phyloP scores from a whole-genome alignment of 1,284 basidiomycete genomes.

The Serendipita sp. region DNA sequence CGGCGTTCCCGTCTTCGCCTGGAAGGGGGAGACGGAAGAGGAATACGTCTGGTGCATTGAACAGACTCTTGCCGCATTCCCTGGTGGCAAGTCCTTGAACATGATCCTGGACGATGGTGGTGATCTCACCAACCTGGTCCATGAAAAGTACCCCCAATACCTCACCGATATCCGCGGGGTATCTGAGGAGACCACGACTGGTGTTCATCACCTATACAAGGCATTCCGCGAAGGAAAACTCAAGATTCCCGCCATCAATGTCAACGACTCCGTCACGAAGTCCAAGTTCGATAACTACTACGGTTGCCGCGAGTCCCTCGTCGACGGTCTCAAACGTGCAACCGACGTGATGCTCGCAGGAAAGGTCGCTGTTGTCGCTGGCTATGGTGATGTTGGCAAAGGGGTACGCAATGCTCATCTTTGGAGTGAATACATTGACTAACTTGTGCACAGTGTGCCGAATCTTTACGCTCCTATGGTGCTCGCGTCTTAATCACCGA shows the following conservation, averaged over 20 bases:
- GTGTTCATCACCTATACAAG: conserved; percentile 99
- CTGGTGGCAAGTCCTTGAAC: conserved; percentile 74
- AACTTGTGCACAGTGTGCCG: conserved; percentile 60
- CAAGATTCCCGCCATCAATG: conserved; percentile 98
- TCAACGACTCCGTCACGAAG: conserved; percentile 99
- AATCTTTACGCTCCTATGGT: conserved; percentile 93
- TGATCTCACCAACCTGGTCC: conserved; percentile 88
- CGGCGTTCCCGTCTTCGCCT: conserved; percentile 95
- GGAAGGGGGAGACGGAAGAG: conserved; percentile 99
- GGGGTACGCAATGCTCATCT: conserved; percentile 47
- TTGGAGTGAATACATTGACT: conserved; percentile 10
- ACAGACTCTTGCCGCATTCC: conserved; percentile 80
- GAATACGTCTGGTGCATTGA: conserved; percentile 98
- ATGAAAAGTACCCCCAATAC: conserved; percentile 91
- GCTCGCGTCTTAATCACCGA: conserved; percentile 93
- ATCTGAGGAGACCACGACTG: conserved; percentile 98
- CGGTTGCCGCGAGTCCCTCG: conserved; percentile 97
- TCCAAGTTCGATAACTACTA: conserved; percentile 98
- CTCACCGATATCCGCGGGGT: conserved; percentile 70
- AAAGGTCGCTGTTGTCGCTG: conserved; percentile 97
- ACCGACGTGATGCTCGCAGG: conserved; percentile 99
- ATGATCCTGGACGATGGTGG: conserved; percentile 99
- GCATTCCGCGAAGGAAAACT: conserved; percentile 89
- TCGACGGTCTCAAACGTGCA: conserved; percentile 99
- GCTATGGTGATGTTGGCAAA: conserved; percentile 98